These are phyloP conservation scores for Chrysosphaeria jannelii DNA, from an alignment of 2,329 filamentous ascomycete species.

Conservation along the genomic window DNA sequence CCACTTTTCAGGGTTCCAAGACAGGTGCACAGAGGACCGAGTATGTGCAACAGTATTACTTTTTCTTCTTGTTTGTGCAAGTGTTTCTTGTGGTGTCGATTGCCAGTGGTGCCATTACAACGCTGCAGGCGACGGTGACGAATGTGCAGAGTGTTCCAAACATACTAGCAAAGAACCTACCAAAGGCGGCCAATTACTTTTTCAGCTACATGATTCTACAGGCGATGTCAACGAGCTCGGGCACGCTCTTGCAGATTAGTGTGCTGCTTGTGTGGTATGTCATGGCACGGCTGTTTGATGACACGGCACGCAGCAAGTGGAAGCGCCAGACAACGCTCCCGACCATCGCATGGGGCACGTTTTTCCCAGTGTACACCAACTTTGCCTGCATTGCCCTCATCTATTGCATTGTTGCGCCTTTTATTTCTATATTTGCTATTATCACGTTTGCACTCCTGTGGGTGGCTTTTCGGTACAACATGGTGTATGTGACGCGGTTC, in stretches of 20 bases:
- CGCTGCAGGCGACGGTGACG: slow-evolving; percentile 22
- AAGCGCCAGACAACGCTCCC: slow-evolving; percentile 49
- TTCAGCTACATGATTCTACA: slow-evolving; percentile 97
- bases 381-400: slow-evolving; percentile 78
- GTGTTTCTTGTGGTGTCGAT: slow-evolving; percentile 83
- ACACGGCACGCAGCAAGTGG: slow-evolving; percentile 60
- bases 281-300: slow-evolving; percentile 53
- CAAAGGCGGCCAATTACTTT: slow-evolving; percentile 80
- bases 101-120: slow-evolving; percentile 34
- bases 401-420: slow-evolving; percentile 63
- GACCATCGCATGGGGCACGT: slow-evolving; percentile 63
- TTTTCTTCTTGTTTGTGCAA: slow-evolving; percentile 79
- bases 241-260: slow-evolving; percentile 60
- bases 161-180: slow-evolving; percentile 48
- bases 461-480: slow-evolving; percentile 89
- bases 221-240: slow-evolving; percentile 68
- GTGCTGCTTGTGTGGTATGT: slow-evolving; percentile 57
- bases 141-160: slow-evolving; percentile 37
- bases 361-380: slow-evolving; percentile 92
- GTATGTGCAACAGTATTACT: slow-evolving; percentile 79
- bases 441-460: slow-evolving; percentile 78
- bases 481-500: slow-evolving; percentile 80
- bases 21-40: slow-evolving; percentile 54
- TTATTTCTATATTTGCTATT: slow-evolving; percentile 80
- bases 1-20: slow-evolving; percentile 45